Evolutionary conservation across 495 filamentous ascomycete genomes (phyloP).

Genomic region (Aspergillus egyptiacus): DNA sequence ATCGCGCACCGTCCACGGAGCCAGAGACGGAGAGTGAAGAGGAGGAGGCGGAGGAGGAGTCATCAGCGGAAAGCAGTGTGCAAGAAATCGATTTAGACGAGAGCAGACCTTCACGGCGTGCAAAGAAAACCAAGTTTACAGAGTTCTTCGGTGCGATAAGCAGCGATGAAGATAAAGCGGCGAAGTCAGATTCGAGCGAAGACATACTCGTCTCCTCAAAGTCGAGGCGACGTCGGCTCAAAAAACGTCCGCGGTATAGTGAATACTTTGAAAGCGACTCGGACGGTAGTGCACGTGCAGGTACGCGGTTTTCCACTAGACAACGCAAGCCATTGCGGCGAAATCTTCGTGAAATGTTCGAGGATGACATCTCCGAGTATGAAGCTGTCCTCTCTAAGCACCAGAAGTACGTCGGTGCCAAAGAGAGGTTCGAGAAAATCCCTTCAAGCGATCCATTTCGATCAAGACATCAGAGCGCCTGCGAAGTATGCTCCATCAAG

Average conservation of each 20-base stretch:
- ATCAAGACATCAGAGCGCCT: slow-evolving; percentile 58
- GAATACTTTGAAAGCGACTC: slow-evolving; percentile 16
- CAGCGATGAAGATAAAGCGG: slow-evolving; percentile 15
- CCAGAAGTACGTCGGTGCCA: slow-evolving; percentile 48
- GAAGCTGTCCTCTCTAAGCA: slow-evolving; percentile 39
- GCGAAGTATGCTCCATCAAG: slow-evolving; percentile 61
- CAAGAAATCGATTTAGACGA: slow-evolving; percentile 1
- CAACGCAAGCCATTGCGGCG: slow-evolving; percentile 26
- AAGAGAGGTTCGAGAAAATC: slow-evolving; percentile 60
- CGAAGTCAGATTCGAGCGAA: slow-evolving; percentile 20
- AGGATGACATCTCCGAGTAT: slow-evolving; percentile 64
- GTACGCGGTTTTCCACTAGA: slow-evolving; percentile 28
- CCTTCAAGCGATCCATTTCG: slow-evolving; percentile 55
- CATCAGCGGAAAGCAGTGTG: not conserved
- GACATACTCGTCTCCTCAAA: slow-evolving; percentile 17
- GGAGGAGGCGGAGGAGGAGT: not conserved
- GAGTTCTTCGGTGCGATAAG: slow-evolving; percentile 15
- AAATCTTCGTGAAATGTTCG: slow-evolving; percentile 60
- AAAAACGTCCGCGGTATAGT: slow-evolving; percentile 2
- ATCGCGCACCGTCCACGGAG: not conserved
- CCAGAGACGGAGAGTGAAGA: slow-evolving; percentile 3
- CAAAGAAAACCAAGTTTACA: slow-evolving; percentile 16
- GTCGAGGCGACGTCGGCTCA: slow-evolving; percentile 39
- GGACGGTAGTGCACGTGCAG: slow-evolving; percentile 4
- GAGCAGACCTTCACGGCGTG: slow-evolving; percentile 10